Evolutionary conservation across 2,329 filamentous ascomycete genomes (phyloP), one percentile per base, ranked within the genome.

Genomic region (Xylaria sp.): DNA sequence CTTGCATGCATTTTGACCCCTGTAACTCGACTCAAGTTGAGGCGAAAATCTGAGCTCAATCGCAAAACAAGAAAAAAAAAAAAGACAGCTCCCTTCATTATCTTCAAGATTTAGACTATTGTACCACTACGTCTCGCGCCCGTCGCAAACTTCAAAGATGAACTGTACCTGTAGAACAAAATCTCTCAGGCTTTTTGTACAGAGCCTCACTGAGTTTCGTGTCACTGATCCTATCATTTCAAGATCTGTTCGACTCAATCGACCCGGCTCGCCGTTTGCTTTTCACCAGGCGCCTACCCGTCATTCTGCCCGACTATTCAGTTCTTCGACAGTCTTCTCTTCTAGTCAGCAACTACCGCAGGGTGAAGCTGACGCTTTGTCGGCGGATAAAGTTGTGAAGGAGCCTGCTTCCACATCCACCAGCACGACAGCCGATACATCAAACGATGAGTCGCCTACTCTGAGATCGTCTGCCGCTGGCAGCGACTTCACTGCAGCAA

Each of bases 161-260:
- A 80, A 76, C 69, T 87, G 85, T 74, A 77, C 82, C 25, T 88
- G 86, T 70, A 82, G 84, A 67, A 80, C 79, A 7, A 78, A 80
- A 37, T 80, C 85, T 9, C 76, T 86, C 73, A 79, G 80, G 63
- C 80, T 83, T n/a, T 88, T 88, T 67, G 76, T 87, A 13, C 82
- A 82, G 69, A 84, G 81, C 37, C 78, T 88, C 12, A 77, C 77
- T 2, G 75, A 73, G 58, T 50, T 79, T 12, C 74, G 73, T 51
- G 13, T 79, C 9, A 67, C 76, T 50, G 50, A 73, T 65, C 65
- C 72, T 34, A 44, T 58, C 28, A 57, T 69, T 39, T 9, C 67
- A 31, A 67, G 68, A 65, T 63, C 69, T n/a, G 44, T 65, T 39
- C 70, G 66, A 52, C 61, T 60, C 61, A 65, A 67, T 39, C 70